phyloP scores from a whole-genome alignment of 805 yeast species.

The Zygotorulaspora sp. region DNA sequence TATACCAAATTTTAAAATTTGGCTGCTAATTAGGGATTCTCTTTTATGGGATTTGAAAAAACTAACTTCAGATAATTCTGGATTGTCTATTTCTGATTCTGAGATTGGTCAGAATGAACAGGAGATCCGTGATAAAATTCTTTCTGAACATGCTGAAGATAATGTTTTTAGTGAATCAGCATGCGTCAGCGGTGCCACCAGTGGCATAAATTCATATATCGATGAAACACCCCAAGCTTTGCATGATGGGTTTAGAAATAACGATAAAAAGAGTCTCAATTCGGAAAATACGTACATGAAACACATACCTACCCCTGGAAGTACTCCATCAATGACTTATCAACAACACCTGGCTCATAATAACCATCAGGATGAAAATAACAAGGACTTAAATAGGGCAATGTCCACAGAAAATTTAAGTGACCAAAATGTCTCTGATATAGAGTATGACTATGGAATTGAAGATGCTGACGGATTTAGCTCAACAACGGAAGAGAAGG shows the following conservation, averaged over 20 bases:
- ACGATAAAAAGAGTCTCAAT: not conserved
- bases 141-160: not conserved
- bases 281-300: constrained; percentile 7
- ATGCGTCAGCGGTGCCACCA: constrained; percentile 21
- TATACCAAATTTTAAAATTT: constrained; percentile 29
- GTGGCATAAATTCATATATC: constrained; percentile 28
- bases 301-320: constrained; percentile 10
- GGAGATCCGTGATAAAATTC: not conserved
- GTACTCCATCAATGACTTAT: not conserved
- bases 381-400: not conserved
- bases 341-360: not conserved
- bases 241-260: constrained; percentile 11
- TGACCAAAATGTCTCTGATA: constrained; percentile 1
- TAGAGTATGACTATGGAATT: constrained; percentile 8
- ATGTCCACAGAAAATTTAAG: not conserved
- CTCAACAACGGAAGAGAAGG: constrained; percentile 15
- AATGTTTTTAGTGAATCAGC: constrained; percentile 14
- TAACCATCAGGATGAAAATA: not conserved
- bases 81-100: constrained; percentile 1
- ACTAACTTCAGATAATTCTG: constrained; percentile 11
- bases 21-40: constrained; percentile 34
- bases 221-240: constrained; percentile 26
- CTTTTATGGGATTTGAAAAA: constrained; percentile 32
- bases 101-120: no score
- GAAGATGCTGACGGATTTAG: constrained; percentile 9